Percentiles rank a stretch among this genome's conserved stretches.
These are phyloP conservation scores for Xylaria sp. DNA, from an alignment of 2,329 filamentous ascomycete species.

Conservation along the genomic window DNA sequence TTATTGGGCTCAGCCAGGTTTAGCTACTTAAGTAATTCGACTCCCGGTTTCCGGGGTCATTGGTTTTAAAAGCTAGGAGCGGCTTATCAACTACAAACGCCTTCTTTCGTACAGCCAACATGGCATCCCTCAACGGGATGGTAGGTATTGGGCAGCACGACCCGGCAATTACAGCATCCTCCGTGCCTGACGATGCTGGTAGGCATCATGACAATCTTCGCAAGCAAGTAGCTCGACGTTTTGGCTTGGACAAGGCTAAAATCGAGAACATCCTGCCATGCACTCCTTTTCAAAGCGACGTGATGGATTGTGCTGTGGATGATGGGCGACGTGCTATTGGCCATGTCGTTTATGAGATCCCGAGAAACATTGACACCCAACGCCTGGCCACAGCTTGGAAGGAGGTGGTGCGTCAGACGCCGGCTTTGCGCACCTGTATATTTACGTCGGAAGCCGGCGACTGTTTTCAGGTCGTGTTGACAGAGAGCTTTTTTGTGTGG, in stretches of 20 bases:
- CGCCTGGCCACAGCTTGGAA: conserved; percentile 19
- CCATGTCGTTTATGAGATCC: conserved; percentile 17
- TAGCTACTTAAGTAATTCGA: background rate
- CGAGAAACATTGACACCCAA: background rate
- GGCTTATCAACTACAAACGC: background rate
- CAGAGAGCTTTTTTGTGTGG: conserved; percentile 10
- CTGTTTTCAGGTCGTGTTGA: conserved; percentile 11
- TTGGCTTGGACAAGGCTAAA: conserved; percentile 7
- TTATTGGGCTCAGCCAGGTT: too few species aligned
- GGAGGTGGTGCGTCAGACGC: conserved; percentile 9
- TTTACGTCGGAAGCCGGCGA: conserved; percentile 12
- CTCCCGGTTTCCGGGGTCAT: background rate
- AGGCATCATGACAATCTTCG: conserved; percentile 6
- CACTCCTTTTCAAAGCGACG: conserved; percentile 16
- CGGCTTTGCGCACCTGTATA: conserved; percentile 13
- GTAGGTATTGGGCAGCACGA: background rate
- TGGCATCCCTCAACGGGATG: background rate
- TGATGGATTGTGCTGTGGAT: conserved; percentile 17
- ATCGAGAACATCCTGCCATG: conserved; percentile 18
- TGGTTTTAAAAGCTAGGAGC: background rate
- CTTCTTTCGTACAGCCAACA: background rate
- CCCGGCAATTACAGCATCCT: background rate
- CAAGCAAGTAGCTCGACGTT: conserved; percentile 7
- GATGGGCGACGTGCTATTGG: conserved; percentile 13
- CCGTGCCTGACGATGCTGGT: background rate